Conservation (phyloP, 331 rosid genomes). For the Quercus phellos region DNA sequence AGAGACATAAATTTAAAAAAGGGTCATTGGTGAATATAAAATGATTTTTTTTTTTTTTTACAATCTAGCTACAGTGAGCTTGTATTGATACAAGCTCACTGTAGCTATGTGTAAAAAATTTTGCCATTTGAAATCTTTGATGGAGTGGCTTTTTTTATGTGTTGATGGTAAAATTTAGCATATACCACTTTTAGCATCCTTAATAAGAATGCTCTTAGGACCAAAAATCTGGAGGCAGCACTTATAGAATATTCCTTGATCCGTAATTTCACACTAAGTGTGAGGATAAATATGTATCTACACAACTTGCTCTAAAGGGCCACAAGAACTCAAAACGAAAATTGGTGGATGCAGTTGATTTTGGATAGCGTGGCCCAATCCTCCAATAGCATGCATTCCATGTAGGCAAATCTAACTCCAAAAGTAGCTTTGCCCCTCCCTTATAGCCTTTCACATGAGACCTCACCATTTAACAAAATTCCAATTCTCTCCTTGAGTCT, state of each 20-base stretch:
- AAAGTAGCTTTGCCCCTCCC: not conserved
- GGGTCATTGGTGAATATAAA: too few species aligned
- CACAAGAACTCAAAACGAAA: not conserved
- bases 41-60: too few species aligned
- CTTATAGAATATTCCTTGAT: constrained; percentile 14
- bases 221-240: not conserved
- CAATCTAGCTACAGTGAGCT: too few species aligned
- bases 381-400: constrained; percentile 32
- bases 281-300: not conserved
- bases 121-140: too few species aligned
- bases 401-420: constrained; percentile 11
- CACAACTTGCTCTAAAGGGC: not conserved
- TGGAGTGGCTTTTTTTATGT: too few species aligned
- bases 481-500: constrained; percentile 16
- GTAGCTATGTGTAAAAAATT: too few species aligned
- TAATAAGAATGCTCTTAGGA: too few species aligned
- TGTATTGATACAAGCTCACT: too few species aligned
- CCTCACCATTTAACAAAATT: not conserved
- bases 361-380: constrained; percentile 47
- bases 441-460: not conserved
- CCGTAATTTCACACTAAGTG: not conserved
- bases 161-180: too few species aligned
- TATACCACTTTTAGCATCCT: too few species aligned
- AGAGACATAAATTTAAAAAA: too few species aligned
- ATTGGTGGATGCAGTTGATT: constrained; percentile 44